Evolutionary conservation across 768 basidiomycete species (phyloP), one percentile per base, ranked within the genome.

Genomic region (Omphalotus guepiniiformis): DNA sequence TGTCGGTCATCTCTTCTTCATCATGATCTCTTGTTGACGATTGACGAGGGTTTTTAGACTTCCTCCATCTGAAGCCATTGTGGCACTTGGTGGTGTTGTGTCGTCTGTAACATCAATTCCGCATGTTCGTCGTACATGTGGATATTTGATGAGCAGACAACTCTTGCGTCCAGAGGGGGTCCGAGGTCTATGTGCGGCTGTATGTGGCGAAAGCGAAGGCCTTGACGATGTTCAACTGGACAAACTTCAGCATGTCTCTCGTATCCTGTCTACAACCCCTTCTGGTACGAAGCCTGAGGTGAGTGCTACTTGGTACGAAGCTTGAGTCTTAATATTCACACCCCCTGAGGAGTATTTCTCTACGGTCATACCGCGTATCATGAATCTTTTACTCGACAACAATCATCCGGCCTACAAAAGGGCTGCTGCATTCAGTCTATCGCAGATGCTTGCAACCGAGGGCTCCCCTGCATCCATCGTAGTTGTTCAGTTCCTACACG

Each of bases 241-340:
- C 50, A 88, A 86, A 58, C 70, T 93, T 23, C 85, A 92, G 49
- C 83, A 84, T 47, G 70, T 91, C 26, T 74, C 87, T 16, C 71
- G 68, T 5, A 72, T 89, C 16, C 59, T 96, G 40, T 71, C 68
- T 35, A 67, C 80, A n/a, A 70, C 83, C 11, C 91, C 92, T 1
- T 63, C 74, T 0, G 70, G 66, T 11, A 75, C 79, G 63, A 63
- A 69, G 6, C 60, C 75, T 12, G 68, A 82, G 67, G 89, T 88
- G 55, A 42, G 76, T 58, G 36, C 41, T 36, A 42, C 12, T 23
- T 36, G 3, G 3, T 37, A 26, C 50, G 42, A 26, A 32, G 30
- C 22, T 11, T 16, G 21, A 9, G 25, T 43, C 22, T 49, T 54
- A 9, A 43, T 42, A 46, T 11, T 22, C 12, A 23, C 34, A 23